Evolutionary conservation across 1,284 basidiomycete species (phyloP).

Genomic region (Trametes pubescens): DNA sequence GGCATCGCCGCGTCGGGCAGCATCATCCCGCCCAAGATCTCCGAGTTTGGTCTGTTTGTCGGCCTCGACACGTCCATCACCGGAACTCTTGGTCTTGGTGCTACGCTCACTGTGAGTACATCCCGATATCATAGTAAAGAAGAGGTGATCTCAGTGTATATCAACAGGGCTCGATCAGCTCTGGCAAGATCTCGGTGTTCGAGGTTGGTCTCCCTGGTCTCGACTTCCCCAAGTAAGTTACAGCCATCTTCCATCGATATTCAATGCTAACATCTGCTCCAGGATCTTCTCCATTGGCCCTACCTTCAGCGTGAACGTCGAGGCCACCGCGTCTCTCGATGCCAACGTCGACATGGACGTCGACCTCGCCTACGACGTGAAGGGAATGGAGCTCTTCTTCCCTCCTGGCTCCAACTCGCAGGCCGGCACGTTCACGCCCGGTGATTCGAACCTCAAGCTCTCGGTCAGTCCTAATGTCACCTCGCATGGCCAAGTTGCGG

Average conservation of each 20-base stretch:
- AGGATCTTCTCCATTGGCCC: slow-evolving; percentile 48
- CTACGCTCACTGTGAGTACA: slow-evolving; percentile 42
- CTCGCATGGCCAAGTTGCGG: slow-evolving; percentile 50
- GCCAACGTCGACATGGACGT: slow-evolving; percentile 29
- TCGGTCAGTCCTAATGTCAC: slow-evolving; percentile 49
- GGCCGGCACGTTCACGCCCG: slow-evolving; percentile 16
- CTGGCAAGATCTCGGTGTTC: slow-evolving; percentile 46
- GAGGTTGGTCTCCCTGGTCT: slow-evolving; percentile 49
- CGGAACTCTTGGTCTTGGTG: slow-evolving; percentile 37
- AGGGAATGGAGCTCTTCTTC: slow-evolving; percentile 53
- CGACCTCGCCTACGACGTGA: slow-evolving; percentile 37
- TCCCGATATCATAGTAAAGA: not conserved
- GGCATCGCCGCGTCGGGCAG: slow-evolving; percentile 53
- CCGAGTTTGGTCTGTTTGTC: slow-evolving; percentile 44
- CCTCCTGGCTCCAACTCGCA: slow-evolving; percentile 41
- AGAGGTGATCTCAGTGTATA: not conserved
- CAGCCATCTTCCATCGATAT: not conserved
- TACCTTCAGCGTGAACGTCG: slow-evolving; percentile 32
- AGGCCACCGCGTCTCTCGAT: slow-evolving; percentile 29
- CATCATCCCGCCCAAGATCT: slow-evolving; percentile 48
- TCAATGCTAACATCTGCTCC: not conserved
- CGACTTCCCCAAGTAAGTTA: slow-evolving; percentile 43
- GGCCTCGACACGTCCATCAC: slow-evolving; percentile 41
- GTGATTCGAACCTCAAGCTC: slow-evolving; percentile 49
- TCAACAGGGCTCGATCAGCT: slow-evolving; percentile 45